Base-by-base conservation (phyloP, 1,284 basidiomycete species). In the Cryptococcus jaspeensis region DNA sequence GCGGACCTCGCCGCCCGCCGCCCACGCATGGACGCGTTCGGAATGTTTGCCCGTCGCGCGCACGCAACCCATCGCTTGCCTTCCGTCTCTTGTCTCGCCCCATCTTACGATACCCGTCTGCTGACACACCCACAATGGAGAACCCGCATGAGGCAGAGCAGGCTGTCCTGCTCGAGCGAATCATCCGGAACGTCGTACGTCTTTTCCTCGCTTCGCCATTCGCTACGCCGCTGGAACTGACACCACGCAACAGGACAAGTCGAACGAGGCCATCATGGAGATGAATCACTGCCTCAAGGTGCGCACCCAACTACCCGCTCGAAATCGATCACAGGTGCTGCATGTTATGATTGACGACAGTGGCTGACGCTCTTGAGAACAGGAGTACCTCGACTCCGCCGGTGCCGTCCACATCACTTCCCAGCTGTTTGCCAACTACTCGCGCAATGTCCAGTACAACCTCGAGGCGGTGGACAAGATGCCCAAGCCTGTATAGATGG, bases 71-170 rank as follows among this genome's bases (percentile, higher is more conserved):
- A 9, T 5, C 28, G 5, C 5, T 32, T 9, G 28, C 28, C 5
- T 32, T 32, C n/a, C 28, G 28, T 32, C 28, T 32, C 28, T 32
- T 9, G 4, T 4, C 28, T 32, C 28, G 28, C 28, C 9, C 5
- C 28, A 32, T 32, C 28, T 32, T 4, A 9, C 28, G 9, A 5
- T 32, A 32, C 28, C 9, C n/a, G n/a, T n/a, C n/a, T n/a, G n/a
- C n/a, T n/a, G n/a, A 32, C 28, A 32, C 28, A 32, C 28, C 28
- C 38, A 46, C 20, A 49, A 92, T 93, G 90, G 89, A 92, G 78
- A 92, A 92, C 73, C 90, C 89, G 25, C 90, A 95, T 71, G 90
- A 92, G 60, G 90, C 93, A 75, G 83, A 90, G 59, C 92, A 96
- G 73, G 90, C 89, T 36, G 85, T 92, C 39, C 82, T 95, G 36